phyloP scores from a whole-genome alignment of 805 yeast species.

The Starmerella khaoyaiensis region DNA sequence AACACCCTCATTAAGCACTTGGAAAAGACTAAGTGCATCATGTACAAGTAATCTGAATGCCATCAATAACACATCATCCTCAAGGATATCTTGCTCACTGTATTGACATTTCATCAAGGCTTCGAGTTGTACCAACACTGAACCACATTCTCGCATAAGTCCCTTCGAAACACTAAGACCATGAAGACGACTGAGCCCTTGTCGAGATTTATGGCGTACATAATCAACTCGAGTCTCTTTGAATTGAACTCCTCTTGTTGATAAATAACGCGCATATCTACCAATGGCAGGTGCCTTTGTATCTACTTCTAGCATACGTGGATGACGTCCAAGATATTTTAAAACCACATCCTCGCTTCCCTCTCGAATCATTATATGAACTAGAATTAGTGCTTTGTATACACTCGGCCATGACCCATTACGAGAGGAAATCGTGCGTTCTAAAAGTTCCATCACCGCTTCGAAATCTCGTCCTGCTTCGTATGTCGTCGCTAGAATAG shows the following conservation, averaged over 20 bases:
- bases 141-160: slow-evolving; percentile 67
- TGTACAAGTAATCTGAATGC: slow-evolving; percentile 82
- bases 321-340: slow-evolving; percentile 40
- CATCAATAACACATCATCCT: slow-evolving; percentile 70
- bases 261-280: slow-evolving; percentile 60
- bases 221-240: slow-evolving; percentile 56
- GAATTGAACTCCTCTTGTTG: slow-evolving; percentile 55
- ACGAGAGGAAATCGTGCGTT: slow-evolving; percentile 47
- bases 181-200: slow-evolving; percentile 49
- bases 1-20: slow-evolving; percentile 88
- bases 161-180: slow-evolving; percentile 62
- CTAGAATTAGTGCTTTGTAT: slow-evolving; percentile 69
- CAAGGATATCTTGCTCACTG: slow-evolving; percentile 59
- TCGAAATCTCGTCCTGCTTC: slow-evolving; percentile 48
- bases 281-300: slow-evolving; percentile 32
- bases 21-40: slow-evolving; percentile 75
- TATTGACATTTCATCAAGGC: slow-evolving; percentile 62
- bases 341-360: slow-evolving; percentile 72
- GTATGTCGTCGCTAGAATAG: slow-evolving; percentile 62
- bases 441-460: slow-evolving; percentile 55
- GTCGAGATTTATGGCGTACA: slow-evolving; percentile 44
- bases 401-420: slow-evolving; percentile 76
- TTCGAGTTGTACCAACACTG: slow-evolving; percentile 71
- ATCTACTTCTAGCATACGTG: slow-evolving; percentile 39
- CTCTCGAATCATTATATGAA: slow-evolving; percentile 85